phyloP scores from a whole-genome alignment of 2,329 filamentous ascomycete genomes.

The Ambrosiella xylebori region DNA sequence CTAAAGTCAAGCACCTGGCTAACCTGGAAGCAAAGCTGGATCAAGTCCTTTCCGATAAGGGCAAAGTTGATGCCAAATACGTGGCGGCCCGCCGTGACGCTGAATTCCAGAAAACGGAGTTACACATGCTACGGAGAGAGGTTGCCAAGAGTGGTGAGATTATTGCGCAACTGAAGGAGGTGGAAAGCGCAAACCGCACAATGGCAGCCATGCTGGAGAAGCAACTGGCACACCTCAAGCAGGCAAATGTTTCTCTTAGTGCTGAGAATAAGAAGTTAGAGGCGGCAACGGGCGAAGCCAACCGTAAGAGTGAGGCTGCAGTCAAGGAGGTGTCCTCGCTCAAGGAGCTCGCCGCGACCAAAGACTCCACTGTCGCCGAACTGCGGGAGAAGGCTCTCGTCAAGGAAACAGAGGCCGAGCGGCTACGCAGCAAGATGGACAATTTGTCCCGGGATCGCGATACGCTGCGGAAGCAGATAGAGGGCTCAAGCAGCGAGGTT shows the following conservation, averaged over 20 bases:
- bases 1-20: constrained; percentile 66
- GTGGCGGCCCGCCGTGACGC: constrained; percentile 91
- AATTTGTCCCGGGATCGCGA: constrained; percentile 71
- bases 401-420: constrained; percentile 61
- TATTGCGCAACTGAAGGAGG: constrained; percentile 80
- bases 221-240: constrained; percentile 67
- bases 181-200: constrained; percentile 59
- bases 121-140: constrained; percentile 61
- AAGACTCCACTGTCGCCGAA: constrained; percentile 43
- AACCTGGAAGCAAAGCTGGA: constrained; percentile 62
- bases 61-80: constrained; percentile 94
- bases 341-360: constrained; percentile 54
- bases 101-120: constrained; percentile 67
- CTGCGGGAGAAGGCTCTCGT: constrained; percentile 41
- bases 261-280: constrained; percentile 62
- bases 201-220: constrained; percentile 77
- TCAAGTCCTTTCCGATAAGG: constrained; percentile 68
- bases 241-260: constrained; percentile 53
- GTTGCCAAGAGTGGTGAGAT: constrained; percentile 86
- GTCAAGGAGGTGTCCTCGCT: constrained; percentile 63
- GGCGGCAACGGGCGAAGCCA: constrained; percentile 50
- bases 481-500: constrained; percentile 65
- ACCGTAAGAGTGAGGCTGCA: constrained; percentile 51
- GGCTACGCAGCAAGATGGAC: constrained; percentile 58
- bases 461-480: constrained; percentile 65